Conservation (phyloP, 1,139 yeast genomes). For the Waltiozyma sp. region DNA sequence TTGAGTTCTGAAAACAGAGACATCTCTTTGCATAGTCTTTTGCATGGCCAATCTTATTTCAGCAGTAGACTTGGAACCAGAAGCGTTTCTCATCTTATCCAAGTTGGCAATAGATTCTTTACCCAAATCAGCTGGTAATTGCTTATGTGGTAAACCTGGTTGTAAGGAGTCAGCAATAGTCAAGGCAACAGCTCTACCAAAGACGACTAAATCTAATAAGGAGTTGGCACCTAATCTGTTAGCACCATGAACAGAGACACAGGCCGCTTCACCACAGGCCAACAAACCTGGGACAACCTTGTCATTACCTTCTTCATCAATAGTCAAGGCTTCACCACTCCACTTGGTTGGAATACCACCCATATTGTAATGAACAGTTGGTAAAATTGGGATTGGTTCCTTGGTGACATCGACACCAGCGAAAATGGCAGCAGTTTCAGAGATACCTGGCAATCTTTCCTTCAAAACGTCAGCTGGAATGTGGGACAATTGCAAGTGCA, state of each 20-base stretch:
- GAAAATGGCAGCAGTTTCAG: constrained; percentile 96
- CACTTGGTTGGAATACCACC: constrained; percentile 99
- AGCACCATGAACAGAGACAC: constrained; percentile 99
- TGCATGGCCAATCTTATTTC: constrained; percentile 89
- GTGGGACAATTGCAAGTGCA: constrained; percentile 88
- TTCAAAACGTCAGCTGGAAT: constrained; percentile 84
- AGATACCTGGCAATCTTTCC: constrained; percentile 97
- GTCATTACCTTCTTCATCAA: constrained; percentile 84
- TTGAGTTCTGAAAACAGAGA: constrained; percentile 94
- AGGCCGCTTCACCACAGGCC: constrained; percentile 99
- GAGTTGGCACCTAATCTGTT: constrained; percentile 99
- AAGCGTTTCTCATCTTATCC: constrained; percentile 78
- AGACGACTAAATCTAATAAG: constrained; percentile 91
- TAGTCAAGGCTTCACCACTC: constrained; percentile 87
- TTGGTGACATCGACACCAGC: constrained; percentile 99
- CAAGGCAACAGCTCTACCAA: constrained; percentile 97
- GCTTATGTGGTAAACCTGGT: constrained; percentile 82
- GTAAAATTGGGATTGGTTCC: constrained; percentile 97
- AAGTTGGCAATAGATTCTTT: constrained; percentile 81
- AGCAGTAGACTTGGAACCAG: constrained; percentile 75
- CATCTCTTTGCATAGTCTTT: constrained; percentile 91
- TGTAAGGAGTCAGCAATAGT: constrained; percentile 75
- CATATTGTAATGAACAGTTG: constrained; percentile 98
- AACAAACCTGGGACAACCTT: constrained; percentile 84
- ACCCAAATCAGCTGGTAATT: constrained; percentile 78